Percentiles rank a stretch among this genome's conserved stretches.
phyloP scores from a whole-genome alignment of 495 filamentous ascomycete genomes.

The Cercophora sp. region DNA sequence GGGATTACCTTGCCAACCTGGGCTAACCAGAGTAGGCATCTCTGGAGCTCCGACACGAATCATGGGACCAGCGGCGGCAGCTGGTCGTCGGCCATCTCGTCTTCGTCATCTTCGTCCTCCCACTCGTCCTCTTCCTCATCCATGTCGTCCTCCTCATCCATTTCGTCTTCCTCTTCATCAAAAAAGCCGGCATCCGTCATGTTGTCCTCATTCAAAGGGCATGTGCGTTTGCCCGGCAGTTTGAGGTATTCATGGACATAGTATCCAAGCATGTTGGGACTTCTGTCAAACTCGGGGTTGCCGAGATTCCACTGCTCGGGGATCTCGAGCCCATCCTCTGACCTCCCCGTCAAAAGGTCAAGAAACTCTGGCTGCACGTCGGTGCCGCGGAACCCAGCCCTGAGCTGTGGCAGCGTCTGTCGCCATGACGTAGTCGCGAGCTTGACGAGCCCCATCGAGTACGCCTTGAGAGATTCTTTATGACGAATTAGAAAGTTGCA shows the following conservation, averaged over 20 bases:
- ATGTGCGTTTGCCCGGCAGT: background rate
- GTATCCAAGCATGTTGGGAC: background rate
- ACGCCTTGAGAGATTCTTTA: background rate
- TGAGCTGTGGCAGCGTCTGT: background rate
- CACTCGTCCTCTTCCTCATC: background rate
- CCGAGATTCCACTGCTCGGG: background rate
- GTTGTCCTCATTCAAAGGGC: background rate
- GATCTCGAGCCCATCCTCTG: background rate
- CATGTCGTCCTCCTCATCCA: background rate
- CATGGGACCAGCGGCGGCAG: no score
- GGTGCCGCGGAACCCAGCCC: background rate
- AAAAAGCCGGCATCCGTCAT: background rate
- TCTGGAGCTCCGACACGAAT: no score
- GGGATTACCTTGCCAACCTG: no score
- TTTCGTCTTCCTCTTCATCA: no score
- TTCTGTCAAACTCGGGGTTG: background rate
- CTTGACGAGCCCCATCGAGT: background rate
- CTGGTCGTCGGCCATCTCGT: no score
- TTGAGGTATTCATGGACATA: background rate
- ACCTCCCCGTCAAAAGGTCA: background rate
- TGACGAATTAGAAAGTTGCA: background rate
- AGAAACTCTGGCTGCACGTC: background rate
- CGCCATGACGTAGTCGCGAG: background rate
- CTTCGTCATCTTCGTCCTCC: background rate
- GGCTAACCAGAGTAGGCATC: no score